Base-by-base conservation (phyloP, 345 rosid species). In the Citrus glauca region DNA sequence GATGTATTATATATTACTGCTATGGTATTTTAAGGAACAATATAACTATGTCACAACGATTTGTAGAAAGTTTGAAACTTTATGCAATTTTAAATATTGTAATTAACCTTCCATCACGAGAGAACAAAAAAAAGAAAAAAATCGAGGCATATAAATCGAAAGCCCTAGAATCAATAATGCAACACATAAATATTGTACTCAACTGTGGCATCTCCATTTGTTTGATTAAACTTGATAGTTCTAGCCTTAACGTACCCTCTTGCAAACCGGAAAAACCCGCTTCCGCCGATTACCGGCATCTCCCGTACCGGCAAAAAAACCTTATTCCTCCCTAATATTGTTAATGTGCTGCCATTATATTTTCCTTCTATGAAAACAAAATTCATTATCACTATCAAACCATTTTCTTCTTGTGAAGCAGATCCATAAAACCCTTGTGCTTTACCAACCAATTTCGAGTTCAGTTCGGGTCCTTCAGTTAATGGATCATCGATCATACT, bases 241-340 rank as follows among this genome's bases (percentile, higher is more conserved):
- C 67, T 80, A 1, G 89, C 89, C 71, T 88, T 82, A 33, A 84
- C 97, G 85, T 90, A 93, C 0, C 98, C 98, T 70, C 93, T 80
- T 1, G 91, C 95, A 77, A 92, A 89, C 69, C 95, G 86, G 89
- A 93, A 88, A 53, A 92, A 84, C 22, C 98, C 97, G 79, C 92
- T 88, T 48, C 97, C 97, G 42, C 93, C 90, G 42, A 92, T 72
- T 75, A 94, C 88, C 20, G 97, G 94, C 94, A 94, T 87, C 82
- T 92, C 98, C 69, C 98, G 85, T 42, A 87, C 87, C 68, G 81
- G 79, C 7, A 86, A 70, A 60, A 88, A 30, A 65, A 88, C 88
- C 1, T 81, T 48, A 82, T 92, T 92, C 88, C 90, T 86, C 57
- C 98, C 98, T 59, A 93, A 75, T 59, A 93, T 77, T 9, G 96